phyloP scores from a whole-genome alignment of 495 filamentous ascomycete genomes.

The Pseudoneurospora amorphoporcata region DNA sequence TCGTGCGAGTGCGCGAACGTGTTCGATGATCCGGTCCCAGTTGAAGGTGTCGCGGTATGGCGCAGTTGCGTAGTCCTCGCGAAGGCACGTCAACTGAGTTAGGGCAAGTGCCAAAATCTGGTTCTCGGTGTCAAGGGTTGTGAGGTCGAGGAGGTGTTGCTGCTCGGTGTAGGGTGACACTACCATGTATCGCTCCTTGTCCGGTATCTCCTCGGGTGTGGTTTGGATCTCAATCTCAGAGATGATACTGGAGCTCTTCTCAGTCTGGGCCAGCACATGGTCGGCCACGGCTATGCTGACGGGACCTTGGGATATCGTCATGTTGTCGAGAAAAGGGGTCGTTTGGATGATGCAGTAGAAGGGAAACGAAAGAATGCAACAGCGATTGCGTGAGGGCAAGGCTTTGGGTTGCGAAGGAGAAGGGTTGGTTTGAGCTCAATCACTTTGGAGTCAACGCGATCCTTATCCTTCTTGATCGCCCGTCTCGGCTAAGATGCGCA shows the following conservation, averaged over 20 bases:
- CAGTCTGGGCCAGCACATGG: neutral
- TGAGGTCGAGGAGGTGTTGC: slow-evolving; percentile 62
- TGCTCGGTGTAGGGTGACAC: slow-evolving; percentile 63
- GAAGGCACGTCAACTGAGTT: slow-evolving; percentile 46
- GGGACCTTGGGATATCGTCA: slow-evolving; percentile 12
- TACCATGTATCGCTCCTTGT: slow-evolving; percentile 37
- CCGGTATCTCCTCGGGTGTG: neutral
- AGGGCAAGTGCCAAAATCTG: slow-evolving; percentile 63
- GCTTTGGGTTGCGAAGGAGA: neutral
- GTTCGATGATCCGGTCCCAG: slow-evolving; percentile 52
- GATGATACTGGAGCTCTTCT: slow-evolving; percentile 2
- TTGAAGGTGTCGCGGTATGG: slow-evolving; percentile 69
- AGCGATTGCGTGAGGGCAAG: neutral
- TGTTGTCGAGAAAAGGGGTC: neutral
- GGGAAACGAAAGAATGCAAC: neutral
- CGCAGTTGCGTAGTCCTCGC: slow-evolving; percentile 66
- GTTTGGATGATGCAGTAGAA: neutral
- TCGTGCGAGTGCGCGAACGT: slow-evolving; percentile 37
- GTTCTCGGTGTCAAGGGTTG: slow-evolving; percentile 49
- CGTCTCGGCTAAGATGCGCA: neutral
- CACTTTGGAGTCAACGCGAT: neutral
- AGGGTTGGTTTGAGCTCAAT: neutral
- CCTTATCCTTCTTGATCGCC: neutral
- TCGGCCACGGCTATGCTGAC: slow-evolving; percentile 1
- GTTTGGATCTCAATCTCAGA: slow-evolving; percentile 2